Evolutionary conservation across 805 yeast genomes (phyloP), one percentile per base, ranked within the genome.

Genomic region (Sugiyamaella qingdaonensis): DNA sequence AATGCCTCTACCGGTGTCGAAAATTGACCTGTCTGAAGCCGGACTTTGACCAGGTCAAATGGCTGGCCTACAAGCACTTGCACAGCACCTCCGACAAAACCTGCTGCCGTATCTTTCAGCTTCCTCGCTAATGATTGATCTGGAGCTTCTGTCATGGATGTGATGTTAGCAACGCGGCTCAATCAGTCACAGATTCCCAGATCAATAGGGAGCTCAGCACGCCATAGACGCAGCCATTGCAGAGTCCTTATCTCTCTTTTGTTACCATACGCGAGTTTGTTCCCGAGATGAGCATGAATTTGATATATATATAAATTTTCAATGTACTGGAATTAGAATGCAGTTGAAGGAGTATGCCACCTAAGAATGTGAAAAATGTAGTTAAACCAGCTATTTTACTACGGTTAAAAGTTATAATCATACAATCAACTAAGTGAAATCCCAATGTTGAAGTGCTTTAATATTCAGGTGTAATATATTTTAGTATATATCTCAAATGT

Each of bases 21-120:
- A 61, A 73, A 81, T 45, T 85, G 80, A 1, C 95, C 90, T 0
- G 88, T 83, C 60, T 84, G 88, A 60, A 82, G 74, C 54, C 87
- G 73, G 24, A 84, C 88, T 63, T 84, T 84, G 58, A 84, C 85
- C 59, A 84, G 74, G 65, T 84, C 89, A 66, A 83, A 83, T 13
- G 87, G 88, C 64, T 82, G 88, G 33, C 82, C 81, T n/a, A 78
- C 73, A 13, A 78, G 64, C 2, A 78, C 82, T 61, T 78, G 82
- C 2, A 76, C 79, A 3, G 78, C 81, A 9, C 82, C 82, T 16
- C 81, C 82, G 9, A 73, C 75, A 56, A 78, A 78, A 4, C 82
- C 82, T 3, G 82, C 79, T 7, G 78, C 62, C 5, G 76, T 73
- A 57, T 80, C 85, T 58, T 80, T 80, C 34, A 69, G 72, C 61